phyloP scores from a whole-genome alignment of 768 basidiomycete species.

The Calocybe gangraenosa region DNA sequence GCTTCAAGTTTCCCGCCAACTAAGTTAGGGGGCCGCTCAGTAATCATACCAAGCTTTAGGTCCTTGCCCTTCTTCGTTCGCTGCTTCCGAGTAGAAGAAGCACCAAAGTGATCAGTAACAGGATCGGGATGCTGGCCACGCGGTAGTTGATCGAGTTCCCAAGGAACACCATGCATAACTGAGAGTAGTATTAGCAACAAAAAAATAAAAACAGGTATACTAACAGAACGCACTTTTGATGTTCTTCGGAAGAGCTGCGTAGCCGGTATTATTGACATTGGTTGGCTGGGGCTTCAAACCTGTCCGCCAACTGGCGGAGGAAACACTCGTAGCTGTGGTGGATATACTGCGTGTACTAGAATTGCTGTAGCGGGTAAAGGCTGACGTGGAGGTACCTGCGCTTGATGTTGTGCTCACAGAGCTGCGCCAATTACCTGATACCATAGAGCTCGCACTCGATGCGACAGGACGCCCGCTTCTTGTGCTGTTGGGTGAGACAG shows the following conservation, averaged over 20 bases:
- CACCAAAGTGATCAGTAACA: slow-evolving; percentile 58
- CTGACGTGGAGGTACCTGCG: slow-evolving; percentile 63
- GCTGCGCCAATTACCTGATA: slow-evolving; percentile 75
- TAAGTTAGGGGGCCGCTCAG: slow-evolving; percentile 50
- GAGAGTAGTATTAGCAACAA: slow-evolving; percentile 11
- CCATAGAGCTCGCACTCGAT: slow-evolving; percentile 59
- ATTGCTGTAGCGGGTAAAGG: slow-evolving; percentile 80
- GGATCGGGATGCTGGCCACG: slow-evolving; percentile 61
- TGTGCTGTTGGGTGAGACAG: slow-evolving; percentile 55
- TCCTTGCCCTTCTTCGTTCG: slow-evolving; percentile 68
- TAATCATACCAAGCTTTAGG: slow-evolving; percentile 68
- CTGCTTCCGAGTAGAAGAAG: slow-evolving; percentile 57
- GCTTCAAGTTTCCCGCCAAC: slow-evolving; percentile 39
- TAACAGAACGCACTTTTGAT: slow-evolving; percentile 66
- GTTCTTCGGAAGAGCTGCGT: slow-evolving; percentile 53
- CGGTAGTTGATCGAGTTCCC: slow-evolving; percentile 68
- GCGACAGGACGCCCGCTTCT: slow-evolving; percentile 49
- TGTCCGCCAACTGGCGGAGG: slow-evolving; percentile 69
- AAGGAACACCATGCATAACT: slow-evolving; percentile 79
- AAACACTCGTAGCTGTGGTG: slow-evolving; percentile 78
- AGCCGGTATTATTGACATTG: slow-evolving; percentile 24
- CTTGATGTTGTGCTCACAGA: slow-evolving; percentile 69
- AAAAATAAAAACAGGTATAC: slow-evolving; percentile 6
- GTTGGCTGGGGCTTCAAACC: slow-evolving; percentile 32
- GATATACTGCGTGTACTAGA: slow-evolving; percentile 69